These are phyloP conservation scores for Agastache rugosa DNA, from an alignment of 257 asterid genomes.

Conservation along the genomic window DNA sequence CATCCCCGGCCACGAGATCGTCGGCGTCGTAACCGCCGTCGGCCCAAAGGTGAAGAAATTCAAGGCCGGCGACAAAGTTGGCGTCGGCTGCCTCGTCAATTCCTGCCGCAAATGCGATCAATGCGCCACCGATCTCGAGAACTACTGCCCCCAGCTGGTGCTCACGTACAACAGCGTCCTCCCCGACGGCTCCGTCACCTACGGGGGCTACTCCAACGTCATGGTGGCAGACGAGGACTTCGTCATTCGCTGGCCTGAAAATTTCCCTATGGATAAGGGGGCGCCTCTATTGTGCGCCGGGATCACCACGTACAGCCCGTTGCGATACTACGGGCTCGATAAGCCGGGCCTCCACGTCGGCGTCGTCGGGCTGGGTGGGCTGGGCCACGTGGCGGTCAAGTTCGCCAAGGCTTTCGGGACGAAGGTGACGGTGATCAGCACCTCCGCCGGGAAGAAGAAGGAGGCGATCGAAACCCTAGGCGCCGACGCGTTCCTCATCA, in stretches of 20 bases:
- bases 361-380: slow-evolving; percentile 52
- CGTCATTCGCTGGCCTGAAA: slow-evolving; percentile 48
- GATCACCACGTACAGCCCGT: slow-evolving; percentile 47
- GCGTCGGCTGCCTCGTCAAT: slow-evolving; percentile 46
- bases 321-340: slow-evolving; percentile 42
- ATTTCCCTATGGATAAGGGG: slow-evolving; percentile 41
- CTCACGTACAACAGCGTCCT: slow-evolving; percentile 40
- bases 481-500: slow-evolving; percentile 45
- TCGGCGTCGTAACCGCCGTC: slow-evolving; percentile 46
- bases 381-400: slow-evolving; percentile 55
- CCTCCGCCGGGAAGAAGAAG: slow-evolving; percentile 37
- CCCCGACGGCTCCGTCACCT: slow-evolving; percentile 41
- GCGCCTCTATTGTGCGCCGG: slow-evolving; percentile 57
- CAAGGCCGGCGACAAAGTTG: slow-evolving; percentile 47
- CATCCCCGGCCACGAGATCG: slow-evolving; percentile 55
- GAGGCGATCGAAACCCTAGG: slow-evolving; percentile 44
- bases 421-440: slow-evolving; percentile 51
- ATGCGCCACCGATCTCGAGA: slow-evolving; percentile 43
- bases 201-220: slow-evolving; percentile 52
- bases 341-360: slow-evolving; percentile 50
- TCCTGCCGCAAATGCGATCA: slow-evolving; percentile 49
- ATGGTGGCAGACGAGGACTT: slow-evolving; percentile 46
- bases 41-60: slow-evolving; percentile 44
- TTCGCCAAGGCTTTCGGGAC: slow-evolving; percentile 50
- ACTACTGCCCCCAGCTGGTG: slow-evolving; percentile 39